Percentiles rank a stretch among this genome's conserved stretches.
phyloP scores from a whole-genome alignment of 257 asterid species.

The Vinca minor region DNA sequence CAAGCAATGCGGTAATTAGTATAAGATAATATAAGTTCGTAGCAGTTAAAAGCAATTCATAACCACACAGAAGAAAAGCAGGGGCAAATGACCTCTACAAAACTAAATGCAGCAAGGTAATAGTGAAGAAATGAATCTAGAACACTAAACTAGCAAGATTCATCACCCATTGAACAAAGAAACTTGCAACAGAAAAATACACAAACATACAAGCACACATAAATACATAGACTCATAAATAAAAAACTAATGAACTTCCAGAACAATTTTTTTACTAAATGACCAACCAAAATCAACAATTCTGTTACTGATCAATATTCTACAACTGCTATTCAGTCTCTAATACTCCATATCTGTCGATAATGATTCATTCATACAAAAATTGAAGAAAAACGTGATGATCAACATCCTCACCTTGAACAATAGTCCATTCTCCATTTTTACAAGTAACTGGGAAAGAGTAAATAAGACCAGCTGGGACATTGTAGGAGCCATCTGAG shows the following conservation, averaged over 20 bases:
- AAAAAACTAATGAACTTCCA: neutral
- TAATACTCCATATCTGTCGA: neutral
- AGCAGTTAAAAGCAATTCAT: neutral
- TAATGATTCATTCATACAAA: neutral
- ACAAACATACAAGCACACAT: neutral
- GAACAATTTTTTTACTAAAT: neutral
- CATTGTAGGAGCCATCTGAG: slow-evolving; percentile 90
- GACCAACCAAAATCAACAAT: too few relatives aligned
- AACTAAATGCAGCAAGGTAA: neutral
- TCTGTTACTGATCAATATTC: neutral
- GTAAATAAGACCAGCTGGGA: slow-evolving; percentile 78
- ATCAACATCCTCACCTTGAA: slow-evolving; percentile 55
- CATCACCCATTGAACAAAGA: neutral
- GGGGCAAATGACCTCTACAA: neutral
- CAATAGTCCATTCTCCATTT: slow-evolving; percentile 89
- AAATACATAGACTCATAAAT: neutral
- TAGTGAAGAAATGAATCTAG: neutral
- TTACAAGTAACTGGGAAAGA: slow-evolving; percentile 94
- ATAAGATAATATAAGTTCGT: neutral
- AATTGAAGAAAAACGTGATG: neutral
- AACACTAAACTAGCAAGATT: neutral
- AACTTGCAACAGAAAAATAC: neutral
- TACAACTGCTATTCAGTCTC: neutral
- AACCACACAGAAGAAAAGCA: neutral
- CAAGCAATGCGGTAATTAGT: neutral